Conservation (phyloP, 108 stramenopile species). For the Stephanodiscus triporus region DNA sequence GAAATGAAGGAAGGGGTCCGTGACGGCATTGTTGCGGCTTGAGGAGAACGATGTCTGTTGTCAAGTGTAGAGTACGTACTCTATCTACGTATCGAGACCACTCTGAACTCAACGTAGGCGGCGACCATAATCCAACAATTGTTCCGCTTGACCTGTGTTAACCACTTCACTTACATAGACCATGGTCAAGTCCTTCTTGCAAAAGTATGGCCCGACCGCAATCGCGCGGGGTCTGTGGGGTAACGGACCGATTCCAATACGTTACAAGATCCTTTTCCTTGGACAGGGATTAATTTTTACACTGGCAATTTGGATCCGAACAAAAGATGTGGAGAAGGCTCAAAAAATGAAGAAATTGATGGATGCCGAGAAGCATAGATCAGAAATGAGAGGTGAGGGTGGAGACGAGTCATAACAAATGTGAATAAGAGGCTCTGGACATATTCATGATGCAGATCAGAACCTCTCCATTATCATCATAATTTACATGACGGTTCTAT, state of each 20-base stretch:
- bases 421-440: too few relatives aligned
- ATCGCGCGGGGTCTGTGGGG: slow-evolving; percentile 24
- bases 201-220: slow-evolving; percentile 26
- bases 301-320: slow-evolving; percentile 7
- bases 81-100: too few relatives aligned
- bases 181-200: slow-evolving; percentile 25
- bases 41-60: too few relatives aligned
- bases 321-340: slow-evolving; percentile 23
- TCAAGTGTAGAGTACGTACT: too few relatives aligned
- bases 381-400: slow-evolving; percentile 1
- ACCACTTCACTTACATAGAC: too few relatives aligned
- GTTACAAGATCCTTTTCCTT: slow-evolving; percentile 15
- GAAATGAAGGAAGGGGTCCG: not conserved
- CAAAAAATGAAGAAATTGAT: slow-evolving; percentile 11
- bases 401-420: not conserved
- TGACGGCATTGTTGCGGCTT: not conserved
- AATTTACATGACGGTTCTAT: not conserved
- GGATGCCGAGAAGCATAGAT: slow-evolving; percentile 10
- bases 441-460: too few relatives aligned
- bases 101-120: too few relatives aligned
- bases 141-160: too few relatives aligned
- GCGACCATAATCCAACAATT: slow-evolving; percentile 11
- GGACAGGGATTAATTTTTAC: slow-evolving; percentile 16
- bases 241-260: slow-evolving; percentile 22
- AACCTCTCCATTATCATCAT: too few relatives aligned